Base-by-base conservation (phyloP, 495 filamentous ascomycete genomes). In the Friedmanniomyces endolithicus region DNA sequence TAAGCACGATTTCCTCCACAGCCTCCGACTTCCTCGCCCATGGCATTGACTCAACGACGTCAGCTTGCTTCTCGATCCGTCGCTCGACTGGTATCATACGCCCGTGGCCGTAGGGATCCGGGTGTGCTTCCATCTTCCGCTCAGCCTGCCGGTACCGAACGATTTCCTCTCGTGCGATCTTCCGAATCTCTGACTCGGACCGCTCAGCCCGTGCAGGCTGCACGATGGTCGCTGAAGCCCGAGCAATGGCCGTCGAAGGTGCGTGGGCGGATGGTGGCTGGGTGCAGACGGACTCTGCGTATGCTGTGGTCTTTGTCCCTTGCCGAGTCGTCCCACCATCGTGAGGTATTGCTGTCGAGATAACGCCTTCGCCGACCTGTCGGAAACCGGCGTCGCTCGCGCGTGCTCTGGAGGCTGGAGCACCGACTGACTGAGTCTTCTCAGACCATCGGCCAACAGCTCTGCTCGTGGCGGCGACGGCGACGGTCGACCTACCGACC, bases 111-210 rank as follows among this genome's bases (percentile, higher is more conserved):
- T 57, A 63, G 7, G 61, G 24, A 20, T 52, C 39, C 1, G 53
- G 49, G 34, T 61, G 61, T 4, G 53, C 53, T 25, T 59, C 61
- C n/a, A 63, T 33, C 45, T 49, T 56, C 1, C 61, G 48, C 39
- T 63, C 61, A 16, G 61, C 61, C 20, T 60, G 52, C 25, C 60
- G 45, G 23, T 63, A 63, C 7, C 52, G 52, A 29, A 52, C 43
- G 31, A 63, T 48, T 31, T 63, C 60, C 19, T 63, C 56, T 14
- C 60, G 25, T 11, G 56, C 48, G 34, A 61, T 50, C 27, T 24
- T 50, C 7, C 61, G 43, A 29, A 63, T 56, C 7, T 57, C 48
- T 20, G 41, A 25, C 24, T 53, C 55, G 22, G 45, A 11, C 24
- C 17, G 23, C 31, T 24, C 19, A 8, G 29, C 12, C 17, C 24